A percentile compares a stretch with the other conserved stretches of the same genome.
Evolutionary conservation across 192 early-diverging fungal species (phyloP).

Genomic region (Helicostylum pulchrum): DNA sequence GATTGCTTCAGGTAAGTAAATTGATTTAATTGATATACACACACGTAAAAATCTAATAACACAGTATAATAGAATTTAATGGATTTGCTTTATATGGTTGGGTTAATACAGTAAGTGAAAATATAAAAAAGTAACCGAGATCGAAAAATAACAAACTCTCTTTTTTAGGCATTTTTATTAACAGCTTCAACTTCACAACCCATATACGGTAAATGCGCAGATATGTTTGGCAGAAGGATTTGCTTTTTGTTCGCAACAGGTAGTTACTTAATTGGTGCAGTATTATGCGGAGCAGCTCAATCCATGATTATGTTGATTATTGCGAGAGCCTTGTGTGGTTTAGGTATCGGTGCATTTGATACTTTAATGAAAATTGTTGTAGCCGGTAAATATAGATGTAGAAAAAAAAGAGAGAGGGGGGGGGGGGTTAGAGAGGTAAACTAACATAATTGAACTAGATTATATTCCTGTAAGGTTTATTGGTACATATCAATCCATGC

Average conservation of each 20-base stretch:
- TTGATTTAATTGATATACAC: background rate
- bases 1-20: conserved; percentile 25
- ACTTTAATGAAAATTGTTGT: conserved; percentile 50
- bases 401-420: background rate
- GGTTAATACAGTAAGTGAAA: conserved; percentile 30
- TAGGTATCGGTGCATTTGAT: conserved; percentile 50
- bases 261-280: conserved; percentile 74
- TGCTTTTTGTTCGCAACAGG: conserved; percentile 69
- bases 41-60: too few species aligned
- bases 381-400: conserved; percentile 37
- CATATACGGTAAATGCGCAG: conserved; percentile 43
- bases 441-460: conserved; percentile 8
- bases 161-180: conserved; percentile 42
- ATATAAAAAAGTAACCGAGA: background rate
- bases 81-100: conserved; percentile 30
- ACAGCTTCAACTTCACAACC: conserved; percentile 45
- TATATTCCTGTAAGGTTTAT: conserved; percentile 35
- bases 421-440: background rate
- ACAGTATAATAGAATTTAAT: conserved; percentile 19
- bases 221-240: conserved; percentile 44
- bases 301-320: conserved; percentile 55
- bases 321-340: conserved; percentile 50
- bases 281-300: conserved; percentile 62
- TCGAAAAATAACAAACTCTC: background rate
- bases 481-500: conserved; percentile 26